Percentiles rank a stretch among this genome's conserved stretches.
These are phyloP conservation scores for Starmera caribaea DNA, from an alignment of 805 yeast species.

Conservation along the genomic window DNA sequence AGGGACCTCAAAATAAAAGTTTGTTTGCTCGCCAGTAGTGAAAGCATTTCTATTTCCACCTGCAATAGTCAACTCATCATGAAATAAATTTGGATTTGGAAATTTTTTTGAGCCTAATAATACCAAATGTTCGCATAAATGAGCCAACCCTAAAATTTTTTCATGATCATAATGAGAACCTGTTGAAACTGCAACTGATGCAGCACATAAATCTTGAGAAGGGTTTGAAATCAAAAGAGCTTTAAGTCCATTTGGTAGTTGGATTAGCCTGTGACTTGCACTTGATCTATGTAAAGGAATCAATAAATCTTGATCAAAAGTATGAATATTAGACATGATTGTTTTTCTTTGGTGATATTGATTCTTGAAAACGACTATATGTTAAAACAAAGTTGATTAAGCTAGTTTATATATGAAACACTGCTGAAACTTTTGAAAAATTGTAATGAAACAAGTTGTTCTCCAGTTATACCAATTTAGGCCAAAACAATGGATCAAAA, in stretches of 20 bases:
- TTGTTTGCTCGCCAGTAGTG: conserved; percentile 60
- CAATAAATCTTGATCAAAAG: conserved; percentile 2
- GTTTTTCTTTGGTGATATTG: no score
- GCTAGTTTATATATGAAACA: no score
- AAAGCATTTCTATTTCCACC: conserved; percentile 61
- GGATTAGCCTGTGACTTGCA: conserved; percentile 34
- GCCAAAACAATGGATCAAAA: no score
- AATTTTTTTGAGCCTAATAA: conserved; percentile 46
- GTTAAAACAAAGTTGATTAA: no score
- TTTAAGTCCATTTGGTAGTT: conserved; percentile 59
- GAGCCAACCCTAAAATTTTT: conserved; percentile 73
- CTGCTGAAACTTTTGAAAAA: no score
- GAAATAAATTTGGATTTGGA: conserved; percentile 38
- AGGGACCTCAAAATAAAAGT: conserved; percentile 56
- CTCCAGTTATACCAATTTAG: no score
- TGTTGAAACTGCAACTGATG: conserved; percentile 64
- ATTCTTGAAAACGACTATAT: no score
- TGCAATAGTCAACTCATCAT: conserved; percentile 29
- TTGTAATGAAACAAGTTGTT: no score
- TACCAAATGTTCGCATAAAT: conserved; percentile 74
- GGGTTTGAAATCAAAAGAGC: conserved; percentile 72
- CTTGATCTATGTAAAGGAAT: conserved; percentile 28
- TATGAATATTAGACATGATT: no score
- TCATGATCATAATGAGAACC: conserved; percentile 80
- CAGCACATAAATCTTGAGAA: conserved; percentile 49